phyloP scores from a whole-genome alignment of 2,329 filamentous ascomycete species.

The Diaporthe amygdali region DNA sequence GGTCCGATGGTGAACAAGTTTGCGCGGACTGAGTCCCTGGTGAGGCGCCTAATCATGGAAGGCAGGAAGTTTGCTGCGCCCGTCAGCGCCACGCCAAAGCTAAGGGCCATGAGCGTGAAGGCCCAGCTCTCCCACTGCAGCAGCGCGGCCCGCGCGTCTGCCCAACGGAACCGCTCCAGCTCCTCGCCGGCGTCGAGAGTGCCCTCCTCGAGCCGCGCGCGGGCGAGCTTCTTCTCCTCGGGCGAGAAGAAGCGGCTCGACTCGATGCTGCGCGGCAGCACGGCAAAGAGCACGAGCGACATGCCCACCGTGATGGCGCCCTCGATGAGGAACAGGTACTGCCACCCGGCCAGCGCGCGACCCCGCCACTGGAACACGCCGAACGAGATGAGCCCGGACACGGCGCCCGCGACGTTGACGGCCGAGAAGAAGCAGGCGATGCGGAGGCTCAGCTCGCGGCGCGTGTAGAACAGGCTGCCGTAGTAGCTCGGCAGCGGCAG shows the following conservation, averaged over 20 bases:
- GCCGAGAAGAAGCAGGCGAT: conserved; percentile 28
- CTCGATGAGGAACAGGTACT: conserved; percentile 36
- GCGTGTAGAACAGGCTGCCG: conserved; percentile 33
- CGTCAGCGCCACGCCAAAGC: conserved; percentile 33
- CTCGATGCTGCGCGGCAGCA: conserved; percentile 30
- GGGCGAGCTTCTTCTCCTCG: conserved; percentile 32
- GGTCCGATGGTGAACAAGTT: conserved; percentile 32
- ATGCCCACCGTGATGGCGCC: conserved; percentile 32
- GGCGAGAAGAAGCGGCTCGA: conserved; percentile 31
- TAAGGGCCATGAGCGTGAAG: conserved; percentile 31
- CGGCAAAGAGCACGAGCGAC: conserved; percentile 28
- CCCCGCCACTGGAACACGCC: conserved; percentile 32
- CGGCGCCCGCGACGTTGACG: conserved; percentile 33
- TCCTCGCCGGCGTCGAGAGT: conserved; percentile 29
- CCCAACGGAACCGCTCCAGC: conserved; percentile 27
- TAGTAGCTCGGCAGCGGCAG: conserved; percentile 34
- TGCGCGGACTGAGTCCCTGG: conserved; percentile 33
- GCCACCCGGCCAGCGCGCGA: conserved; percentile 30
- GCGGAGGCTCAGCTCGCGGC: conserved; percentile 26
- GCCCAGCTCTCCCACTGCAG: conserved; percentile 32
- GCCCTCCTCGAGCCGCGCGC: conserved; percentile 31
- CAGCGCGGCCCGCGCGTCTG: conserved; percentile 30
- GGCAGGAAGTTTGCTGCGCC: conserved; percentile 33
- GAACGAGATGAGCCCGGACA: conserved; percentile 33
- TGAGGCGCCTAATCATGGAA: conserved; percentile 41